These are phyloP conservation scores for Adansonia grandidieri DNA, from an alignment of 441 rosid species.

Conservation along the genomic window DNA sequence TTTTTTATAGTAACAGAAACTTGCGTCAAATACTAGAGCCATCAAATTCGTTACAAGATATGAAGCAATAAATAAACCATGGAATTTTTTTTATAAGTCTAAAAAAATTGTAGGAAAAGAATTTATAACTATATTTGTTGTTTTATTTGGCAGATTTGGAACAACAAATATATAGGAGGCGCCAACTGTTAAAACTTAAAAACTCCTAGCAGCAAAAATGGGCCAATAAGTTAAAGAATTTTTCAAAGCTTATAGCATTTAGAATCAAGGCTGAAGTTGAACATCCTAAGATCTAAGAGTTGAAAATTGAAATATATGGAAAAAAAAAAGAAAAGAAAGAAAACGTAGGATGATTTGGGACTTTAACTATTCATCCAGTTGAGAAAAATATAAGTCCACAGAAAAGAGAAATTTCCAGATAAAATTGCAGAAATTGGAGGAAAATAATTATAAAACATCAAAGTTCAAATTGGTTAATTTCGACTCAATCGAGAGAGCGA, in stretches of 20 bases:
- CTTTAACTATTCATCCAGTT: background rate
- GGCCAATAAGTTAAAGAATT: background rate
- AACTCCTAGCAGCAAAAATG: background rate
- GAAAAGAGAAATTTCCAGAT: background rate
- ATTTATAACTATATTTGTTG: background rate
- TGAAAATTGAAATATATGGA: background rate
- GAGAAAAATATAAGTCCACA: background rate
- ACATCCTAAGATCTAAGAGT: conserved; percentile 10
- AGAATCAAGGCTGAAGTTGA: background rate
- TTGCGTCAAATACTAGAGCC: background rate
- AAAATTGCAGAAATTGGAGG: background rate
- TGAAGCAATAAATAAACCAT: background rate
- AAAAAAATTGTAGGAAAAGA: background rate
- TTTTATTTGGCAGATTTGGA: background rate
- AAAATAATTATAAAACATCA: background rate
- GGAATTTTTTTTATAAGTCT: background rate
- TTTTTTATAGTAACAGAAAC: background rate
- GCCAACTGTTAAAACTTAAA: background rate
- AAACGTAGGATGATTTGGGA: background rate
- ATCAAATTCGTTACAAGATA: background rate
- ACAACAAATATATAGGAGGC: background rate
- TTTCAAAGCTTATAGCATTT: background rate
- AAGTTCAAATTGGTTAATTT: background rate
- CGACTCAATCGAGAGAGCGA: background rate
- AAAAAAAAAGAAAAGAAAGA: background rate